Evolutionary conservation across 805 yeast genomes (phyloP), one percentile per base, ranked within the genome.

Genomic region (Saturnispora hagleri): DNA sequence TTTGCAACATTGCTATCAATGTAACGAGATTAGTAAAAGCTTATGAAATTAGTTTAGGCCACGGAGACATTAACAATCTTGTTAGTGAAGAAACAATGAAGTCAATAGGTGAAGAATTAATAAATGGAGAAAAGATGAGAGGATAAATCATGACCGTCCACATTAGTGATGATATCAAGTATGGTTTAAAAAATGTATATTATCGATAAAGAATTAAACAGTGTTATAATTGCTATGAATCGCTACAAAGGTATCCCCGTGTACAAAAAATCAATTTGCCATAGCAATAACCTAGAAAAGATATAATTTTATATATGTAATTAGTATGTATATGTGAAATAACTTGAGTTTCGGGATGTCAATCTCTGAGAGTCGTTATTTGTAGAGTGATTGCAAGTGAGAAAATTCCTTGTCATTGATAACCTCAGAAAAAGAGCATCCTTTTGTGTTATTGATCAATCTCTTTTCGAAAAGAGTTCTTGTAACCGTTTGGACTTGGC

Each of bases 41-140:
- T 0, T 93, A 91, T 68, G 98, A 93, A 61, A 89, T 95, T 17
- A 86, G 96, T 69, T 73, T 88, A 74, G 85, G 83, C 10, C 87
- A 81, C 62, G 78, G 81, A 8, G 73, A 76, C 53, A 77, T 84
- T 7, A 91, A 90, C n/a, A 75, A 76, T 40, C 69, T 89, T 60
- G 79, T 86, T 36, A 87, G 82, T 52, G 80, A 78, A 57, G 91
- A 84, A 27, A 79, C 74, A 5, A 88, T 86, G 82, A 84, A 80
- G 53, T 67, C 77, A 7, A 74, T 89, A 22, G 91, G 96, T 40
- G 75, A 76, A 47, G 90, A 86, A 59, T 80, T 88, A 9, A 72
- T 88, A 15, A 80, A 77, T 49, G 74, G 74, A 40, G 95, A 86
- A 61, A 84, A 81, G 64, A 82, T 86, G 85, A 79, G 91, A 65